Percentiles rank a stretch among this genome's conserved stretches.
Evolutionary conservation across 306 rosid genomes (phyloP).

Genomic region (Dalbergia cochinchinensis): DNA sequence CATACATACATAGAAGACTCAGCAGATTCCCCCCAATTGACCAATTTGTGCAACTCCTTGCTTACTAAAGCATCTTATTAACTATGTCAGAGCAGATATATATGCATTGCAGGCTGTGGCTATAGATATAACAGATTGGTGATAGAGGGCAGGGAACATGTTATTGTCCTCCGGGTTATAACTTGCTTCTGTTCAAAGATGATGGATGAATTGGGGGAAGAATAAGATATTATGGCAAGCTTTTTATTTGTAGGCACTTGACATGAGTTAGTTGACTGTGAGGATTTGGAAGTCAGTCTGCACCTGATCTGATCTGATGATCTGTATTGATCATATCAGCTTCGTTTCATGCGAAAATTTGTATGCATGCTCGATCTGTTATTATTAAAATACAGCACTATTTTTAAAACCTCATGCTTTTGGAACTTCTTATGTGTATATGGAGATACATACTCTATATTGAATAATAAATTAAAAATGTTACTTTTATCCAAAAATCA

Average conservation of each 20-base stretch:
- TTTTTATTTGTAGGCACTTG: background rate
- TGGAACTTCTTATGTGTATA: no score
- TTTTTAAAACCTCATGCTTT: background rate
- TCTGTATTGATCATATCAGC: slow-evolving; percentile 1
- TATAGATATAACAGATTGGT: background rate
- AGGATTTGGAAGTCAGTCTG: slow-evolving; percentile 26
- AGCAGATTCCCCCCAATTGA: background rate
- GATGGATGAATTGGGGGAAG: background rate
- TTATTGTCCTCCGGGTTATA: slow-evolving; percentile 14
- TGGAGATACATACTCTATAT: no score
- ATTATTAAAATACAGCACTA: background rate
- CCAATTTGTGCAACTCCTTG: background rate
- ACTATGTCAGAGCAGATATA: background rate
- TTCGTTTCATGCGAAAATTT: slow-evolving; percentile 18
- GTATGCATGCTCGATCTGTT: background rate
- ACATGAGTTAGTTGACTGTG: slow-evolving; percentile 40
- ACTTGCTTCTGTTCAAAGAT: slow-evolving; percentile 1
- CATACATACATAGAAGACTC: background rate
- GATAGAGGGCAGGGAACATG: slow-evolving; percentile 12
- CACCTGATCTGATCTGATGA: background rate
- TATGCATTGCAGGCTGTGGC: slow-evolving; percentile 14
- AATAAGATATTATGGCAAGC: slow-evolving; percentile 20
- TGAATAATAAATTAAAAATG: no score
- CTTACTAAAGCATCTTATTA: background rate
- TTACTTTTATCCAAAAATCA: no score